phyloP scores from a whole-genome alignment of 2,329 filamentous ascomycete species.

The Shiraia sp. region DNA sequence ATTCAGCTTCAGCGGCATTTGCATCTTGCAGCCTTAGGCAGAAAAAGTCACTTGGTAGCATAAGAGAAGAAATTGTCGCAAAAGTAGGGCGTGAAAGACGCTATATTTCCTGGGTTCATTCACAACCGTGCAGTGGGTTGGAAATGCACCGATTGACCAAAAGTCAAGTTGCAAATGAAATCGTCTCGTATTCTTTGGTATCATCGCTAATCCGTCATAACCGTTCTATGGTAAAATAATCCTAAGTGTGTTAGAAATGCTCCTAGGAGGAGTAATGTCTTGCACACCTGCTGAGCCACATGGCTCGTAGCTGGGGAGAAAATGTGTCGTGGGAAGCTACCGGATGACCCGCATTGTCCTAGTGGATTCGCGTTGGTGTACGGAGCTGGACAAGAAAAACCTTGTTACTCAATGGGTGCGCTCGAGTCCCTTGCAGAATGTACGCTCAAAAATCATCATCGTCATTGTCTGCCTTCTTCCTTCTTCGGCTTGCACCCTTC shows the following conservation, averaged over 20 bases:
- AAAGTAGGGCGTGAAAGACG: neutral
- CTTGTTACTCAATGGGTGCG: neutral
- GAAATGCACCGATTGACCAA: too few relatives aligned
- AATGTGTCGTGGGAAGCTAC: too few relatives aligned
- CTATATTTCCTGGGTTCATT: neutral
- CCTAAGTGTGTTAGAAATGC: conserved; percentile 7
- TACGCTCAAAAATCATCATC: conserved; percentile 40
- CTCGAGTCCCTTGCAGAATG: neutral
- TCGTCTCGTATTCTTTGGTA: conserved; percentile 25
- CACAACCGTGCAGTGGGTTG: neutral
- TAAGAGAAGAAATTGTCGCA: neutral
- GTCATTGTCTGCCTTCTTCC: conserved; percentile 42
- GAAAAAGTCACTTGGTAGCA: neutral
- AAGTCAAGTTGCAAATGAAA: neutral
- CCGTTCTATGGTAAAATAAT: neutral
- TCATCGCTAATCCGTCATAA: conserved; percentile 6
- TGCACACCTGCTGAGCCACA: conserved; percentile 16
- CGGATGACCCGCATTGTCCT: too few relatives aligned
- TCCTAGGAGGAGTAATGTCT: conserved; percentile 6
- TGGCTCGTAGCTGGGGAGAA: neutral
- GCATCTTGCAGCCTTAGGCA: too few relatives aligned
- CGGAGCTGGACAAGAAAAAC: neutral
- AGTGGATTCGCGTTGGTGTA: too few relatives aligned
- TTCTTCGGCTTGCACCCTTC: conserved; percentile 44
- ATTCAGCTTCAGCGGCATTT: too few relatives aligned